Evolutionary conservation across 1,284 basidiomycete genomes (phyloP).

Genomic region (Rugosomyces carneus): DNA sequence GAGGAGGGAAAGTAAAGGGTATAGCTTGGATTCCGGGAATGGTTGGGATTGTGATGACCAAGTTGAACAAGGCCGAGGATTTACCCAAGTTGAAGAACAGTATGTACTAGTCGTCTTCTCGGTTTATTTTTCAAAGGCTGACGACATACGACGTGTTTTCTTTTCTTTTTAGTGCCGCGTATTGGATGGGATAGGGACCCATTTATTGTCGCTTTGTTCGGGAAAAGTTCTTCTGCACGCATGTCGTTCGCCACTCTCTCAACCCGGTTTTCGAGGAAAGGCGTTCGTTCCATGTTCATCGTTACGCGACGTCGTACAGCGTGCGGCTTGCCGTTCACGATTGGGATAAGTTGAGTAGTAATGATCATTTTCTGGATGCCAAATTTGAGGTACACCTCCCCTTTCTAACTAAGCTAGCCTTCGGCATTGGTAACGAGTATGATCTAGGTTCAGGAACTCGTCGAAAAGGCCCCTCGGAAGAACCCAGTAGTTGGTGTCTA

Average conservation of each 20-base stretch:
- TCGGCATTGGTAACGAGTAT: neutral
- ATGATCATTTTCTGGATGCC: conserved; percentile 82
- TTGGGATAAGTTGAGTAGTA: conserved; percentile 91
- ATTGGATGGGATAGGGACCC: conserved; percentile 61
- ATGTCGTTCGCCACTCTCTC: conserved; percentile 82
- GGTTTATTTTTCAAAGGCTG: neutral
- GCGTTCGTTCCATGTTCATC: conserved; percentile 91
- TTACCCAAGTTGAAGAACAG: conserved; percentile 85
- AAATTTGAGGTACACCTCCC: conserved; percentile 31
- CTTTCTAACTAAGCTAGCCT: neutral
- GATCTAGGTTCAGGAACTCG: conserved; percentile 39
- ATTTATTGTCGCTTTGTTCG: conserved; percentile 93
- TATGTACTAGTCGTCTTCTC: conserved; percentile 43
- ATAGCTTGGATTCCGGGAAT: too few relatives aligned
- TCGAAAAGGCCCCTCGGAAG: conserved; percentile 69
- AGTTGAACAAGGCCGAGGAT: conserved; percentile 51
- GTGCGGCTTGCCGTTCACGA: conserved; percentile 83
- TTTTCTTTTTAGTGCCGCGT: conserved; percentile 71
- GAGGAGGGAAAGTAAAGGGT: too few relatives aligned
- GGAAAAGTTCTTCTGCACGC: conserved; percentile 96
- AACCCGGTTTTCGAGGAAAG: conserved; percentile 96
- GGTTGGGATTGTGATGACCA: too few relatives aligned
- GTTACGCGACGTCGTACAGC: conserved; percentile 76
- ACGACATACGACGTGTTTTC: neutral
- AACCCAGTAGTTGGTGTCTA: conserved; percentile 75